Base-by-base conservation (phyloP, 306 rosid genomes). In the Cucumis hystrix region DNA sequence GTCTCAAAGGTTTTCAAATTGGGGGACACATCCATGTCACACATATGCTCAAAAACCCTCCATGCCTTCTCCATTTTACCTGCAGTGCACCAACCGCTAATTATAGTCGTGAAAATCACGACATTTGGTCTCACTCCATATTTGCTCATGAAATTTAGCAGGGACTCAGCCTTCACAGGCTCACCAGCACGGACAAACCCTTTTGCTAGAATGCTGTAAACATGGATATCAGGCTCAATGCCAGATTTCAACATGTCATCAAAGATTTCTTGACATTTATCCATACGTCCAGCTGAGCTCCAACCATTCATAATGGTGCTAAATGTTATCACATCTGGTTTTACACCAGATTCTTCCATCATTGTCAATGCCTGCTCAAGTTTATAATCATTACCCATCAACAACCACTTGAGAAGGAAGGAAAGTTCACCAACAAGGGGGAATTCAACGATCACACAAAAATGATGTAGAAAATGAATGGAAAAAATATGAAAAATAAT, bases 291-390 rank as follows among this genome's bases (percentile, higher is more conserved):
- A 1, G 87, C 88, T 55, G 97, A 92, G 87, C 96, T 89, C 97
- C 98, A 95, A 54, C 86, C 96, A 73, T 95, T 86, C 98, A 95
- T 92, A 80, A 95, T 90, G 79, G 96, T 91, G 91, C 98, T 95
- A 86, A 89, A 95, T 78, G 98, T 95, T 72, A 95, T 80, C 51
- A 95, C 97, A 86, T 95, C 97, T 14, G 97, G 96, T 72, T 95
- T 90, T 79, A 89, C 87, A 61, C 92, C 98, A 78, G 87, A 89
- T 77, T 95, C 92, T 86, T 95, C 93, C 97, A 95, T 95, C 88
- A 92, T 62, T 80, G 91, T 89, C 83, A 95, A 82, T 79, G 89
- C 92, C 98, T 95, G 96, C 52, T 33, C 87, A 83, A 80, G 79
- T 83, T 62, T 49, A 47, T 57, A 37, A 39, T 35, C 78, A 75